These are phyloP conservation scores for Umbelopsis sp. DNA, from an alignment of 192 early-diverging fungal species.

Conservation along the genomic window DNA sequence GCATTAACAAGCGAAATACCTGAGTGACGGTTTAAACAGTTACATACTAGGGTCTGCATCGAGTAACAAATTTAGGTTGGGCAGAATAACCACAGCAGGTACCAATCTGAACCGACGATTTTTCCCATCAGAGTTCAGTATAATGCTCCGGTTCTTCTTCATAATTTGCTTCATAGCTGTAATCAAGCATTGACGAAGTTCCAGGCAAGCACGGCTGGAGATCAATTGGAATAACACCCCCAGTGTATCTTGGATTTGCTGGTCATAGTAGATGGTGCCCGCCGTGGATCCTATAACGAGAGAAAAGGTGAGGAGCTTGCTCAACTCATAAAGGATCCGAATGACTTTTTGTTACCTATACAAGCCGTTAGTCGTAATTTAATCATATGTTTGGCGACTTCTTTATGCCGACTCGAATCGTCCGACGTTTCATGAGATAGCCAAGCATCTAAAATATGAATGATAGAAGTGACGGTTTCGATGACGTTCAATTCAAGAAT, in stretches of 20 bases:
- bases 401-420: constrained; percentile 3
- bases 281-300: neutral
- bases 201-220: neutral
- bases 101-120: neutral
- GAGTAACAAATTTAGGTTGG: neutral
- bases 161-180: constrained; percentile 10
- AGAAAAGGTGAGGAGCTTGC: neutral
- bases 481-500: neutral
- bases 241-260: neutral
- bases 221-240: neutral
- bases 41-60: constrained; percentile 2
- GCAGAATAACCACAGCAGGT: neutral
- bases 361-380: constrained; percentile 10
- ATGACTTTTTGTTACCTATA: constrained; percentile 6
- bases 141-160: neutral
- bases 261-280: neutral
- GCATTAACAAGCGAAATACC: too few species aligned
- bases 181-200: neutral
- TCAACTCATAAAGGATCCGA: too few species aligned
- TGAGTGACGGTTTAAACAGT: neutral
- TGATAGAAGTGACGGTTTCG: neutral
- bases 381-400: constrained; percentile 4
- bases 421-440: neutral
- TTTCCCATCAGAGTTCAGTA: neutral
- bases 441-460: neutral